phyloP scores from a whole-genome alignment of 2,329 filamentous ascomycete genomes.

The Nemania diffusa region DNA sequence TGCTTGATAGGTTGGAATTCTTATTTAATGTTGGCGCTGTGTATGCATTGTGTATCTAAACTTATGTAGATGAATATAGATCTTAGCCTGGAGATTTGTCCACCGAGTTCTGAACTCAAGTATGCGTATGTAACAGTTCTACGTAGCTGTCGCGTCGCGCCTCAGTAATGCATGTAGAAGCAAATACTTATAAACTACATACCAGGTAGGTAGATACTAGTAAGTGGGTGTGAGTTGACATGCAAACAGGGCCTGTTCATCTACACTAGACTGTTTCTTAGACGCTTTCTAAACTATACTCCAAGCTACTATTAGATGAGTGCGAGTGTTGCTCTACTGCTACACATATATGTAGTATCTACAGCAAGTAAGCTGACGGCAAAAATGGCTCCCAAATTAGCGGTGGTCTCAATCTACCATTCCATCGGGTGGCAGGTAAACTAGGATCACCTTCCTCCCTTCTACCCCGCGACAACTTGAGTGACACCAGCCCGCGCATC shows the following conservation, averaged over 20 bases:
- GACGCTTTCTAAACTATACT: background rate
- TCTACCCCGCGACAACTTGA: background rate
- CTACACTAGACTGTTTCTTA: background rate
- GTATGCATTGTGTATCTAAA: background rate
- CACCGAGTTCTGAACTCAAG: background rate
- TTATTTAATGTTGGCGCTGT: background rate
- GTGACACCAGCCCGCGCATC: background rate
- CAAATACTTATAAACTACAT: background rate
- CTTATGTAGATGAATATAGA: background rate
- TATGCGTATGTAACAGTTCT: background rate
- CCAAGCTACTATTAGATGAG: background rate
- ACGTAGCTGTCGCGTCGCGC: background rate
- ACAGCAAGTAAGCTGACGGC: no score
- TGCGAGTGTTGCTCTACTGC: no score
- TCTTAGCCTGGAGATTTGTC: background rate
- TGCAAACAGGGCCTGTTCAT: background rate
- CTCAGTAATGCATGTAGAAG: constrained; percentile 19
- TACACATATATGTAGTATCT: no score
- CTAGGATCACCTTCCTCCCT: background rate
- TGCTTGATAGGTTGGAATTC: background rate
- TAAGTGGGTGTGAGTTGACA: background rate
- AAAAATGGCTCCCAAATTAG: background rate
- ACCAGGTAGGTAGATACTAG: background rate
- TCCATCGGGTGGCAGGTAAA: background rate
- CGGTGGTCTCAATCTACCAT: background rate